These are phyloP conservation scores for Hibiscus syriacus DNA, from an alignment of 345 rosid genomes.

Conservation along the genomic window DNA sequence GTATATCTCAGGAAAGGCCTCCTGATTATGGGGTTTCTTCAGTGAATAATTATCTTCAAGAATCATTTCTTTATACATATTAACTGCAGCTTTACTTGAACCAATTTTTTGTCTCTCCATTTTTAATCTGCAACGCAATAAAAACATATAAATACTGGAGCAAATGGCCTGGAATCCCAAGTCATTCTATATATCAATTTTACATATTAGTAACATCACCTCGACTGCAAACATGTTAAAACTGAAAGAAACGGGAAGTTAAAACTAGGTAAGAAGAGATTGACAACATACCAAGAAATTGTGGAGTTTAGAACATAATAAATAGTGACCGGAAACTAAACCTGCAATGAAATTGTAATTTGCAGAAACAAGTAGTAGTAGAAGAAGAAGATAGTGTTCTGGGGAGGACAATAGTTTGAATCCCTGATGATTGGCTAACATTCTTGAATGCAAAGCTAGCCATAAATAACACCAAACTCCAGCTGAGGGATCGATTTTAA, in stretches of 20 bases:
- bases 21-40: constrained; percentile 21
- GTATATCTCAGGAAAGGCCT: constrained; percentile 42
- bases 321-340: neutral
- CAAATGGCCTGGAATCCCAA: neutral
- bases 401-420: neutral
- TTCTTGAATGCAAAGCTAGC: constrained; percentile 23
- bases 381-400: too few relatives aligned
- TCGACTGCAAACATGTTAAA: neutral
- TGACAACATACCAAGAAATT: constrained; percentile 11
- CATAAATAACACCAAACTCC: too few relatives aligned
- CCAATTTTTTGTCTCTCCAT: too few relatives aligned
- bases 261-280: neutral
- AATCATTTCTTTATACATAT: constrained; percentile 41
- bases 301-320: neutral
- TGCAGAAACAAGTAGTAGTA: too few relatives aligned
- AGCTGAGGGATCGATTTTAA: too few relatives aligned
- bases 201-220: neutral
- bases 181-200: too few relatives aligned
- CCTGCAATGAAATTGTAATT: neutral
- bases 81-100: too few relatives aligned
- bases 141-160: neutral
- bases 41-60: constrained; percentile 25
- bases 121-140: too few relatives aligned
- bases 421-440: constrained; percentile 20
- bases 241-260: neutral